Conservation (phyloP, 164 flowering plant genomes). For the Amborella trichopoda region DNA sequence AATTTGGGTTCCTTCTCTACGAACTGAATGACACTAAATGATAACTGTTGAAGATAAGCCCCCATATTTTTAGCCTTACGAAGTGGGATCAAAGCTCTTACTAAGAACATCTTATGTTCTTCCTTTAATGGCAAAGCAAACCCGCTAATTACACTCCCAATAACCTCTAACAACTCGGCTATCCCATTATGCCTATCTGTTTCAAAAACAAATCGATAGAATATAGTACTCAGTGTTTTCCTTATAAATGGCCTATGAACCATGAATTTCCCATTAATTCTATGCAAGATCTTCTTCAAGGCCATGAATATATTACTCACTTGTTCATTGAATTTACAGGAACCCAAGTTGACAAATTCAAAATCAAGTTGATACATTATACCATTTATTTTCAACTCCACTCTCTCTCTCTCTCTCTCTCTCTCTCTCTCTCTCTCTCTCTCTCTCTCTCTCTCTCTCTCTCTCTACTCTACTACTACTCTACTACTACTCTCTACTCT, state of each 20-base stretch:
- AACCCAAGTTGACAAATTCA: too few relatives aligned
- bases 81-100: slow-evolving; percentile 31
- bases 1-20: slow-evolving; percentile 33
- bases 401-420: too few relatives aligned
- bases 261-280: slow-evolving; percentile 35
- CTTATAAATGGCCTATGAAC: slow-evolving; percentile 35
- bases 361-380: too few relatives aligned
- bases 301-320: too few relatives aligned
- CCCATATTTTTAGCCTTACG: slow-evolving; percentile 27
- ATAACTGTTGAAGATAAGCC: slow-evolving; percentile 28
- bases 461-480: too few relatives aligned
- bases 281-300: slow-evolving; percentile 28
- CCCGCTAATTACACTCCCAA: slow-evolving; percentile 35
- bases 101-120: slow-evolving; percentile 36
- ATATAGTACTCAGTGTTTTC: slow-evolving; percentile 26
- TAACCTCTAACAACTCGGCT: slow-evolving; percentile 29
- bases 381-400: too few relatives aligned
- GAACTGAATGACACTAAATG: slow-evolving; percentile 29
- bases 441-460: too few relatives aligned
- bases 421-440: too few relatives aligned
- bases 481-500: too few relatives aligned
- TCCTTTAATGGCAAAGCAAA: slow-evolving; percentile 38
- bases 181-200: slow-evolving; percentile 33
- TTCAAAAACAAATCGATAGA: slow-evolving; percentile 30
- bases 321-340: too few relatives aligned